Evolutionary conservation across 306 rosid species (phyloP).

Genomic region (Sesbania bispinosa): DNA sequence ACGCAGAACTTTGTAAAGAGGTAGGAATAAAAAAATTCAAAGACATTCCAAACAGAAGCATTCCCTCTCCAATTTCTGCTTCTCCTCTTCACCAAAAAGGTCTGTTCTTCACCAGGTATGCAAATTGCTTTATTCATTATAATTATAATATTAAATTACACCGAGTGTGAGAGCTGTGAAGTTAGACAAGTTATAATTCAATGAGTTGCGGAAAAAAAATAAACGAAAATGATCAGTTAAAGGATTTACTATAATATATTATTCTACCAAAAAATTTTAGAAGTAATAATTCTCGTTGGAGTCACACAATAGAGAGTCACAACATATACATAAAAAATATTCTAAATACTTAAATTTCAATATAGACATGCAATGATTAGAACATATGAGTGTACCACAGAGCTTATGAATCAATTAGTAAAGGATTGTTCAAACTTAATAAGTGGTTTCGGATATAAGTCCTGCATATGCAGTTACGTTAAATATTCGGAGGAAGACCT

Average conservation of each 20-base stretch:
- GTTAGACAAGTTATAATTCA: neutral
- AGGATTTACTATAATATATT: neutral
- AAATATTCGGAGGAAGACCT: too few species aligned
- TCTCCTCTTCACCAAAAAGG: conserved; percentile 95
- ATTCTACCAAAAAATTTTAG: neutral
- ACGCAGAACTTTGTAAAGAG: conserved; percentile 87
- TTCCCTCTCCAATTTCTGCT: conserved; percentile 91
- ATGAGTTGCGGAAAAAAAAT: neutral
- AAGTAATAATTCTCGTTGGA: neutral
- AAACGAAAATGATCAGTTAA: neutral
- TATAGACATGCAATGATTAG: neutral
- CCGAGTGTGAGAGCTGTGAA: neutral
- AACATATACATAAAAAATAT: neutral
- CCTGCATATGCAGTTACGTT: too few species aligned
- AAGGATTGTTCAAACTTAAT: too few species aligned
- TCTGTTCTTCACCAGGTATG: conserved; percentile 83
- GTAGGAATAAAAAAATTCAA: conserved; percentile 88
- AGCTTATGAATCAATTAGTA: too few species aligned
- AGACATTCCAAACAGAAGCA: conserved; percentile 79
- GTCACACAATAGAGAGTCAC: neutral
- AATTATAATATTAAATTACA: neutral
- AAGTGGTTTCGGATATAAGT: too few species aligned
- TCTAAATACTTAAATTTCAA: neutral
- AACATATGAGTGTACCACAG: too few species aligned
- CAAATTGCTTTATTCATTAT: neutral